Evolutionary conservation across 495 filamentous ascomycete species (phyloP), one percentile per base, ranked within the genome.

Genomic region (Penicillium fimorum): DNA sequence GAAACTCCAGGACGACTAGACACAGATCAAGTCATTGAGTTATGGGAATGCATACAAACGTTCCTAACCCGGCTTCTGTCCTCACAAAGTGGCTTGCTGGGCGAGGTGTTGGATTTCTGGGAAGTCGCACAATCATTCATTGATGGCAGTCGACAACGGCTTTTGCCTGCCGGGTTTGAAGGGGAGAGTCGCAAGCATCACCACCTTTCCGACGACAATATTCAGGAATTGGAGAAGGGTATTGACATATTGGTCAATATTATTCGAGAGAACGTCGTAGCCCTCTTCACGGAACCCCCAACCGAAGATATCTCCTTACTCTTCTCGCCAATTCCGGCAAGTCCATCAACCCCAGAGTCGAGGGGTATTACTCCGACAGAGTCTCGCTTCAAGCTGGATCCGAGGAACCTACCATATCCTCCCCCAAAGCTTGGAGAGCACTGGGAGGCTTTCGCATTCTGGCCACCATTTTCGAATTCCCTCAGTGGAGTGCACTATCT

Each of bases 361-460:
- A 63, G 63, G n/a, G 75, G 73, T 2, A 62, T 76, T 27, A 78
- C 78, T 10, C 78, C 80, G 6, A 74, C 74, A 1, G 88, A 88
- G 52, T 84, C 87, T 12, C 82, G 87, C 10, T 92, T 95, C 68
- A 88, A 86, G 38, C 82, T 95, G 53, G 89, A 93, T 66, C 76
- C 84, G 0, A 87, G 83, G 57, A 90, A 91, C 52, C 72, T 86
- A 3, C 90, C 90, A 6, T 87, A 90, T n/a, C 83, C 85, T 1
- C 88, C 85, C 1, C 88, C 90, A 2, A 86, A 77, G 59, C 77
- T 79, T 33, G 92, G 90, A 32, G 90, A 96, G 63, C 60, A 87
- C 5, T 92, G 92, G 89, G 95, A 97, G 70, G 92, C 89, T 44
- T 97, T 87, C 73, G 93, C 94, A 1, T 98, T 98, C 72, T 96